Conservation (phyloP, 768 basidiomycete genomes). For the Trametes punicea region DNA sequence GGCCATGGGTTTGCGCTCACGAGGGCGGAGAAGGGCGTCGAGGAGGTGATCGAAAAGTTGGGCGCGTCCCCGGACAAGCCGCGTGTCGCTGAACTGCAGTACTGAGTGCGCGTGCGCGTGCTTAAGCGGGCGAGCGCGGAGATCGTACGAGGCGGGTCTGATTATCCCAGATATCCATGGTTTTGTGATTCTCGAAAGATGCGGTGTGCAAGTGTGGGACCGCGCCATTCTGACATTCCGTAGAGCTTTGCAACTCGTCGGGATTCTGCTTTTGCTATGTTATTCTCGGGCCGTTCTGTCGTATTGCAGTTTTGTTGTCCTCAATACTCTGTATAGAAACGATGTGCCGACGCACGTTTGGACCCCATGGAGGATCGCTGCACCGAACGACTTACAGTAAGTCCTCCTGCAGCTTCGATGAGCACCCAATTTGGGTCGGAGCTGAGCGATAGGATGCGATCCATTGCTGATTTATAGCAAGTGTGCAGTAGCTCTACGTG, state of each 20-base stretch:
- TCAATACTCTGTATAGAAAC: neutral
- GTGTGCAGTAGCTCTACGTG: neutral
- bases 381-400: too few species aligned
- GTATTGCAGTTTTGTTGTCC: neutral
- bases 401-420: too few species aligned
- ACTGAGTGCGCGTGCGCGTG: neutral
- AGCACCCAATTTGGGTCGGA: too few species aligned
- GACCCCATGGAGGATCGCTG: too few species aligned
- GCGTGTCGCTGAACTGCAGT: constrained; percentile 11
- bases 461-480: neutral
- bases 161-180: neutral
- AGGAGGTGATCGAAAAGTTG: constrained; percentile 25
- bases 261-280: too few species aligned
- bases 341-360: too few species aligned
- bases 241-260: too few species aligned
- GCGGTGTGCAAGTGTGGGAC: too few species aligned
- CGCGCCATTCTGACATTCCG: too few species aligned
- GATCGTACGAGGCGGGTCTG: neutral
- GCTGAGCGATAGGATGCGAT: neutral
- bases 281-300: too few species aligned
- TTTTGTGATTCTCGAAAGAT: too few species aligned
- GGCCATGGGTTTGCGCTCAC: constrained; percentile 26
- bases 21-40: constrained; percentile 27
- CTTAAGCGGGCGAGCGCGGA: neutral
- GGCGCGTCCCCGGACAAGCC: constrained; percentile 14